Evolutionary conservation across 2,329 filamentous ascomycete species (phyloP), one percentile per base, ranked within the genome.

Genomic region (Scolecobasidium constrictum): DNA sequence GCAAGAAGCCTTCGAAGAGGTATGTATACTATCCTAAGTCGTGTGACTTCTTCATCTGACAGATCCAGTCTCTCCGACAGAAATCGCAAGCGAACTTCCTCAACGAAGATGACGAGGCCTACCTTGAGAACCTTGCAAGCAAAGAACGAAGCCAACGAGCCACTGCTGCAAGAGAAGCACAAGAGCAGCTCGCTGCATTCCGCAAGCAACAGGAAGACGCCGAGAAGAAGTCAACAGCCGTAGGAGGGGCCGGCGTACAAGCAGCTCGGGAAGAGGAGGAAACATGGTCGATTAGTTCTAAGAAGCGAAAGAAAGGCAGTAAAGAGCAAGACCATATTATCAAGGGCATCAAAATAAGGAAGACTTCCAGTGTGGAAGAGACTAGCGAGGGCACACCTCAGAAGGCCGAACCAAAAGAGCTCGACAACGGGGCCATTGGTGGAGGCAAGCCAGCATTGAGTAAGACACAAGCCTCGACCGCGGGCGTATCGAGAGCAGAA

Each of bases 1-100:
- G 61, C 82, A 90, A 63, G 83, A 84, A 16, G 83, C 80, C 6
- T 86, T 87, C 58, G 84, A 87, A 58, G 84, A 90, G 60, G 71
- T 56, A 46, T 16, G 34, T 38, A 11, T 28, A 7, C 20, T 11
- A 39, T 26, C 37, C 37, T 23, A 9, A 9, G 12, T 31, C 42
- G n/a, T 18, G 13, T 35, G 40, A 40, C 35, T 16, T 11, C 12
- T 15, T 38, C 13, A 20, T 19, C 16, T 13, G 7, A 13, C 23
- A 13, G 15, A 3, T 15, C 37, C 45, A 56, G 51, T 58, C 79
- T 48, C 73, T 72, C 48, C 73, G 73, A 49, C 66, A 90, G 41
- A 75, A 77, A 54, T 84, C 90, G 53, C 85, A 90, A 64, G 88
- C 87, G 57, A 75, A 80, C 31, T 70, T 81, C 3, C 69, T 92